Percentiles rank a stretch among this genome's conserved stretches.
These are phyloP conservation scores for Penicillium chermesinum DNA, from an alignment of 495 filamentous ascomycete genomes.

Conservation along the genomic window DNA sequence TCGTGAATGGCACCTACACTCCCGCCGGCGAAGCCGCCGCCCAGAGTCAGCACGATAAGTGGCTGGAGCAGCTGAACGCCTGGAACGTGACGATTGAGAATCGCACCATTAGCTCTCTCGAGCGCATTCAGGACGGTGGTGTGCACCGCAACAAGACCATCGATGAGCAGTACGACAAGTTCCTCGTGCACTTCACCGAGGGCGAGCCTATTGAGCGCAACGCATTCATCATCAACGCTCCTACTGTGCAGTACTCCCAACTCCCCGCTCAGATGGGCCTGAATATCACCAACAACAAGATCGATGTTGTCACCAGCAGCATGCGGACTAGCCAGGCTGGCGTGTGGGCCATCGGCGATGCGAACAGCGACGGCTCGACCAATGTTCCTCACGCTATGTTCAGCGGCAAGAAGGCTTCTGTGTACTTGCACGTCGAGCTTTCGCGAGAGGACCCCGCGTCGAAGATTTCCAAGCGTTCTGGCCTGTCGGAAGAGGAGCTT, in stretches of 20 bases:
- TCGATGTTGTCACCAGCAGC: conserved; percentile 33
- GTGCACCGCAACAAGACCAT: conserved; percentile 28
- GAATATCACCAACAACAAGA: conserved; percentile 37
- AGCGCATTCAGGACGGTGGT: conserved; percentile 41
- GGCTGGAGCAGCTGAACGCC: conserved; percentile 40
- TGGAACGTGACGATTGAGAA: conserved; percentile 51
- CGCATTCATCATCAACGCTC: conserved; percentile 48
- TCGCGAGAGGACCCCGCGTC: conserved; percentile 32
- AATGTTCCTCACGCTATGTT: conserved; percentile 59
- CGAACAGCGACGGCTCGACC: conserved; percentile 51
- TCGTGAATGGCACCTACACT: conserved; percentile 53
- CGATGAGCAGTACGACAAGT: conserved; percentile 42
- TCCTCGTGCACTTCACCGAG: conserved; percentile 48
- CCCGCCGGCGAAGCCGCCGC: conserved; percentile 32
- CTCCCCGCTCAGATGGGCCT: conserved; percentile 39
- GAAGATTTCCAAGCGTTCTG: conserved; percentile 28
- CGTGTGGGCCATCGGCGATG: conserved; percentile 53
- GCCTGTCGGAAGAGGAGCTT: conserved; percentile 17
- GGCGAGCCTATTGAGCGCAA: conserved; percentile 39
- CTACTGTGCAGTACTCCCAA: conserved; percentile 38
- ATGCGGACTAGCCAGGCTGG: conserved; percentile 46
- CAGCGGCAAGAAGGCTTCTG: conserved; percentile 51
- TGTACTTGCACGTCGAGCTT: conserved; percentile 46
- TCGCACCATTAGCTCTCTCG: conserved; percentile 44
- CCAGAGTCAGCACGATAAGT: conserved; percentile 34